Base-by-base conservation (phyloP, 192 early-diverging fungal species). In the Mortierella alpina region DNA sequence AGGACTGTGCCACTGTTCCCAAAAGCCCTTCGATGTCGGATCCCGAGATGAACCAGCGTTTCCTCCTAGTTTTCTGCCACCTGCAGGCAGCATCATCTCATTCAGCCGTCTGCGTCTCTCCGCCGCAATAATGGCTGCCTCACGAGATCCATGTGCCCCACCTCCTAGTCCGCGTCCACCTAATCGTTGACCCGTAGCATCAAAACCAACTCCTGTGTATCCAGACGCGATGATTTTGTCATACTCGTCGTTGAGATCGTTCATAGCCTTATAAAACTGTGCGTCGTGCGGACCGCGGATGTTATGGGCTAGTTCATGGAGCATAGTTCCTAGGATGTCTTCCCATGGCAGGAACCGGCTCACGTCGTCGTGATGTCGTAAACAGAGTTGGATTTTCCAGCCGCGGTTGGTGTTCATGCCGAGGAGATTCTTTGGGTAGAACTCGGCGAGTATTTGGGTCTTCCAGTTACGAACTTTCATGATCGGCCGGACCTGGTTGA, bases 341-440 rank as follows among this genome's bases (percentile, higher is more conserved):
- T 92, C 82, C 52, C 88, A 90, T 31, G 86, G 84, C 14, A 88
- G 68, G 83, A 95, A 94, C 14, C 20, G 12, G 5, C 46, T 83
- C n/a, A 86, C 75, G 63, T 91, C 86, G 54, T 78, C 70, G 46
- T 83, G 78, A 31, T 75, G 76, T 22, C 94, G 84, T 54, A 95
- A 71, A n/a, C 94, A 83, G 23, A 95, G 79, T 45, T 83, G 71
- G 66, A 95, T 94, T 66, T 88, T 87, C 20, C 74, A 62, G 5
- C 93, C 92, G 20, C 80, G 68, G 85, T 94, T 91, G n/a, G 88
- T 81, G 77, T 95, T 95, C 50, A 91, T 70, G 8, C 94, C 94
- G 62, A 86, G 84, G 53, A 93, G 70, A 50, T 91, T 82, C 13
- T 52, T 63, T 7, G 92, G 89, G 56, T 77, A 87, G 66, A 95